These are phyloP conservation scores for Leishmania turanica DNA, from an alignment of 208 protist genomes.

Conservation along the genomic window DNA sequence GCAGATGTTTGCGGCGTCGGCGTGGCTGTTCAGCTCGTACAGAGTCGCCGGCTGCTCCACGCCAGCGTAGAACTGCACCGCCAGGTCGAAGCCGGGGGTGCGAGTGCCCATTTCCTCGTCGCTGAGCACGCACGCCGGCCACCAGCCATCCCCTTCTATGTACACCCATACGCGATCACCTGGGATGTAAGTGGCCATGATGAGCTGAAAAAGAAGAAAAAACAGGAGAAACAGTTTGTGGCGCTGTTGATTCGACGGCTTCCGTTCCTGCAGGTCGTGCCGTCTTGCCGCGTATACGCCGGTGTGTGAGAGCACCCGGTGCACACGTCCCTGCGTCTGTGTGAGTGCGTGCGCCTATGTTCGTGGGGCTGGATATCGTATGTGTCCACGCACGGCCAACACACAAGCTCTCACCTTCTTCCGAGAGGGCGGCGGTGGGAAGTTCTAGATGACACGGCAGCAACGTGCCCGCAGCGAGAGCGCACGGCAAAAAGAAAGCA, in stretches of 20 bases:
- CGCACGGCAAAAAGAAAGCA: background rate
- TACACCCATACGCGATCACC: conserved; percentile 87
- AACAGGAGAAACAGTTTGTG: background rate
- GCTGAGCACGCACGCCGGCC: conserved; percentile 75
- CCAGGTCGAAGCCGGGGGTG: conserved; percentile 45
- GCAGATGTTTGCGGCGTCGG: conserved; percentile 50
- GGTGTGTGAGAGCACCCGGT: background rate
- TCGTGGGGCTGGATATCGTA: background rate
- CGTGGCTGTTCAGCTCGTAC: conserved; percentile 49
- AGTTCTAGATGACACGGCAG: background rate
- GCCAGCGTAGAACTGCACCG: conserved; percentile 74
- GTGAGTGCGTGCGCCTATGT: background rate
- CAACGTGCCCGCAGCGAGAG: background rate
- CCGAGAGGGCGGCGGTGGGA: background rate
- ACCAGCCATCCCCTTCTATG: conserved; percentile 81
- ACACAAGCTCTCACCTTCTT: background rate
- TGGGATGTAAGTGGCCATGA: conserved; percentile 42
- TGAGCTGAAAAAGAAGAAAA: background rate
- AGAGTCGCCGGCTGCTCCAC: conserved; percentile 47
- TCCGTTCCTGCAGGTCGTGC: background rate
- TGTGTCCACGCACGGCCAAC: background rate
- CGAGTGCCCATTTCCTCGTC: conserved; percentile 42
- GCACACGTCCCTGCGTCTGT: background rate
- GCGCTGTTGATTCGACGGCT: background rate
- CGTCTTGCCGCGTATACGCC: background rate